Base-by-base conservation (phyloP, 108 stramenopile species). In the Schizochytrium sp. region DNA sequence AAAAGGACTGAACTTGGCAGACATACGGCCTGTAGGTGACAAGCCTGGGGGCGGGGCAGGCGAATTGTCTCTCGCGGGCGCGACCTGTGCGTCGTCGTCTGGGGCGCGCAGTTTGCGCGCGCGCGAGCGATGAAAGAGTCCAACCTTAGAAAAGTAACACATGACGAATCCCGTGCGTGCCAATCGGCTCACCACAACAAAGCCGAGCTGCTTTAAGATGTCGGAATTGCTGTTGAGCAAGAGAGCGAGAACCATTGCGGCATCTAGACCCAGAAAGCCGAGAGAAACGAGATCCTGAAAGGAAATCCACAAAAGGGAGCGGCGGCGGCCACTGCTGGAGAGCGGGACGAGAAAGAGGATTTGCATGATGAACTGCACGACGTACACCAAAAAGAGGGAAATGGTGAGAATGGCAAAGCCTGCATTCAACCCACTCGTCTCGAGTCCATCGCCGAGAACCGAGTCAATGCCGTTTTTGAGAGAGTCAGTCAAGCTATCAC, bases 321-420 rank as follows among this genome's bases (percentile, higher is more conserved):
- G 19, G 45, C 76, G 76, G 16, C n/a, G n/a, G 45, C 76, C 76
- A 6, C 6, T 6, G 4, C 76, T 83, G 10, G 76, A 21, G 51
- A 23, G n/a, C 28, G 76, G 76, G 25, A 83, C 76, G 45, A 83
- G 76, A 23, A 83, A 83, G 76, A 83, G 28, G 76, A 83, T 47
- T 23, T 83, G 76, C 16, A 83, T 25, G 3, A 83, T 25, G 76
- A 83, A 83, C 48, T 83, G 76, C 25, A 12, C 45, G 16, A 83
- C 48, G 51, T 83, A 83, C 43, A 83, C 76, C 8, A 8, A 53
- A 23, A 83, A 83, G n/a, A 47, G 16, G 51, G 25, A 12, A 23
- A 53, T 28, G 51, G 19, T 83, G 51, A 83, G 45, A 12, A 83
- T 6, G 2, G 28, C 28, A 28, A 83, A 83, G 45, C 76, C 76